Percentiles rank a stretch among this genome's conserved stretches.
Conservation (phyloP, 163 green algal species). For the Chlamydomonas reinhardtii region DNA sequence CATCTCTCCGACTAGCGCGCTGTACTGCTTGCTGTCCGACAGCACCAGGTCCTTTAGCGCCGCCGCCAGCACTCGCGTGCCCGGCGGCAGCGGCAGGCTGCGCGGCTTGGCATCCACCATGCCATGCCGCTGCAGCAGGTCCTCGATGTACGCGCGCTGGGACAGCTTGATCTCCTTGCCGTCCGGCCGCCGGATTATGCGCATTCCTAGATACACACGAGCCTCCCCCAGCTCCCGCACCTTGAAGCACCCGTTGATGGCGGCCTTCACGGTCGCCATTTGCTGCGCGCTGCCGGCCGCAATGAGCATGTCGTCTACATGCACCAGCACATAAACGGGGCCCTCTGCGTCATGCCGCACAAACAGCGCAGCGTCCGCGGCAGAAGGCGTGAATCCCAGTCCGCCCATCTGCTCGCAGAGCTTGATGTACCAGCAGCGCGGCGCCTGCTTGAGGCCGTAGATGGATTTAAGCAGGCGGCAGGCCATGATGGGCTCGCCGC, state of each 20-base stretch:
- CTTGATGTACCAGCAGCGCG: slow-evolving; percentile 58
- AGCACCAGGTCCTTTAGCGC: too few species aligned
- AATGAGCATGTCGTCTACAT: slow-evolving; percentile 60
- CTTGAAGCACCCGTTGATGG: slow-evolving; percentile 26
- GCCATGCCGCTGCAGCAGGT: slow-evolving; percentile 39
- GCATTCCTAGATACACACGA: slow-evolving; percentile 54
- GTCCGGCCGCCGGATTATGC: slow-evolving; percentile 44
- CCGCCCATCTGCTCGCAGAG: too few species aligned
- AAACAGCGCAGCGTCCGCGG: slow-evolving; percentile 51
- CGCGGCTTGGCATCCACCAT: too few species aligned
- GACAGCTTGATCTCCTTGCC: slow-evolving; percentile 39
- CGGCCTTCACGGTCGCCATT: slow-evolving; percentile 31
- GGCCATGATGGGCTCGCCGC: too few species aligned
- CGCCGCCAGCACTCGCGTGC: too few species aligned
- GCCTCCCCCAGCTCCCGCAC: slow-evolving; percentile 57
- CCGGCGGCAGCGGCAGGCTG: too few species aligned
- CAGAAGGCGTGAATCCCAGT: slow-evolving; percentile 7
- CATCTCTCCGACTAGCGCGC: slow-evolving; percentile 46
- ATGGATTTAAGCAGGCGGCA: slow-evolving; percentile 61
- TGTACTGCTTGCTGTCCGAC: background rate
- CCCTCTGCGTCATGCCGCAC: background rate
- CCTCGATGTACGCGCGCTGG: background rate
- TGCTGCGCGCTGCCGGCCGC: background rate
- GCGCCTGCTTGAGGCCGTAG: slow-evolving; percentile 70
- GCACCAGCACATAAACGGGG: slow-evolving; percentile 32